Evolutionary conservation across 257 asterid species (phyloP).

Genomic region (Salvia hispanica): DNA sequence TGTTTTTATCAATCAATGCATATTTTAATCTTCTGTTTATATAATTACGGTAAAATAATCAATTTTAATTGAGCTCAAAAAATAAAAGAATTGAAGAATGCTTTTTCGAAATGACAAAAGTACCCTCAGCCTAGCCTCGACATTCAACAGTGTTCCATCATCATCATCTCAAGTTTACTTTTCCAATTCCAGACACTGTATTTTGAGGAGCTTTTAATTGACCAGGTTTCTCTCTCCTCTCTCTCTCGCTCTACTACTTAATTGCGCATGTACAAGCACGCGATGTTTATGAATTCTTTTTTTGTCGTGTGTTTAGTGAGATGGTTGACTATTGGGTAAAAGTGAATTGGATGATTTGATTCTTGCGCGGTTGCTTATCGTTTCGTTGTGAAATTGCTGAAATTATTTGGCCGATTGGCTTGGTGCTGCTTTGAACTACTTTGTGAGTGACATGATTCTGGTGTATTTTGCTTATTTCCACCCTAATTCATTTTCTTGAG

Average conservation of each 20-base stretch:
- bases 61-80: not conserved
- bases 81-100: not conserved
- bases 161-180: slow-evolving; percentile 39
- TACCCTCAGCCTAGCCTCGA: slow-evolving; percentile 38
- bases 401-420: slow-evolving; percentile 25
- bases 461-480: not conserved
- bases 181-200: slow-evolving; percentile 34
- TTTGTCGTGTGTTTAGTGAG: slow-evolving; percentile 1
- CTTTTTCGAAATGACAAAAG: slow-evolving; percentile 17
- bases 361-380: too few relatives aligned
- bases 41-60: not conserved
- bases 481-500: not conserved
- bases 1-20: slow-evolving; percentile 4
- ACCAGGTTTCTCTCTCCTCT: slow-evolving; percentile 34
- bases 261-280: slow-evolving; percentile 12
- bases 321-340: slow-evolving; percentile 40
- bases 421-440: slow-evolving; percentile 32
- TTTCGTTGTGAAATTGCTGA: too few relatives aligned
- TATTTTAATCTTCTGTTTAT: not conserved
- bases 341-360: slow-evolving; percentile 33
- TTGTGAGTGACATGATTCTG: slow-evolving; percentile 8
- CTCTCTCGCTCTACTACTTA: slow-evolving; percentile 13
- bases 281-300: slow-evolving; percentile 17
- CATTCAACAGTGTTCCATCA: slow-evolving; percentile 30
- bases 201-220: slow-evolving; percentile 32